Conservation (phyloP, 2,329 filamentous ascomycete genomes). For the Balansia obtecta region DNA sequence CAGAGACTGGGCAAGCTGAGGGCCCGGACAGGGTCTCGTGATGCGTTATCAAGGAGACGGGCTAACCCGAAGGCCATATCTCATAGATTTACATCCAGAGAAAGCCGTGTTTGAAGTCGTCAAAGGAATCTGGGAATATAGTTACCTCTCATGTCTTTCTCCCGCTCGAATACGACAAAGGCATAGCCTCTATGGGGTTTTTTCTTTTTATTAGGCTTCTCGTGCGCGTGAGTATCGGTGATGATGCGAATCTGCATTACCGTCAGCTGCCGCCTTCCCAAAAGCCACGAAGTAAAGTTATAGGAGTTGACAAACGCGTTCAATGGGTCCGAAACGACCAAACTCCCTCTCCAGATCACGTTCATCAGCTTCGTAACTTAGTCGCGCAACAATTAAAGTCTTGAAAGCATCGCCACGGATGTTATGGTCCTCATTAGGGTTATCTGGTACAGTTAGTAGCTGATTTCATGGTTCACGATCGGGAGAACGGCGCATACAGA, state of each 20-base stretch:
- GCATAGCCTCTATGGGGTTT: slow-evolving; percentile 84
- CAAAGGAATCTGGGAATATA: slow-evolving; percentile 16
- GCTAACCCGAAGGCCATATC: slow-evolving; percentile 32
- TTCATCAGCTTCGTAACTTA: slow-evolving; percentile 81
- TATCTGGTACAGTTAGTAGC: slow-evolving; percentile 38
- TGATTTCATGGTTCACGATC: not conserved
- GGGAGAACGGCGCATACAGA: slow-evolving; percentile 36
- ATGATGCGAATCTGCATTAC: slow-evolving; percentile 68
- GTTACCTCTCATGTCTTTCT: slow-evolving; percentile 99
- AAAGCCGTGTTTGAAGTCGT: slow-evolving; percentile 2
- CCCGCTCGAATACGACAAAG: slow-evolving; percentile 92
- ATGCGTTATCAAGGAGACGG: slow-evolving; percentile 24
- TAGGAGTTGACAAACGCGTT: slow-evolving; percentile 51
- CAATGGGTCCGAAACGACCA: slow-evolving; percentile 83
- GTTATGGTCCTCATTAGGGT: slow-evolving; percentile 74
- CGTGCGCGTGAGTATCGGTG: slow-evolving; percentile 57
- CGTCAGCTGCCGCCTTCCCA: not conserved
- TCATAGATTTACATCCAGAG: slow-evolving; percentile 15
- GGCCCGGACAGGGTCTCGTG: slow-evolving; percentile 35
- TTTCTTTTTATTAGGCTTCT: slow-evolving; percentile 63
- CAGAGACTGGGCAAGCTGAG: slow-evolving; percentile 44
- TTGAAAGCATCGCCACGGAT: slow-evolving; percentile 89
- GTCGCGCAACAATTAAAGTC: slow-evolving; percentile 81
- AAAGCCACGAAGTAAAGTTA: not conserved
- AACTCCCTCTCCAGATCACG: slow-evolving; percentile 91